Conservation (phyloP, 768 basidiomycete genomes). For the Macrolepiota albuminosa region DNA sequence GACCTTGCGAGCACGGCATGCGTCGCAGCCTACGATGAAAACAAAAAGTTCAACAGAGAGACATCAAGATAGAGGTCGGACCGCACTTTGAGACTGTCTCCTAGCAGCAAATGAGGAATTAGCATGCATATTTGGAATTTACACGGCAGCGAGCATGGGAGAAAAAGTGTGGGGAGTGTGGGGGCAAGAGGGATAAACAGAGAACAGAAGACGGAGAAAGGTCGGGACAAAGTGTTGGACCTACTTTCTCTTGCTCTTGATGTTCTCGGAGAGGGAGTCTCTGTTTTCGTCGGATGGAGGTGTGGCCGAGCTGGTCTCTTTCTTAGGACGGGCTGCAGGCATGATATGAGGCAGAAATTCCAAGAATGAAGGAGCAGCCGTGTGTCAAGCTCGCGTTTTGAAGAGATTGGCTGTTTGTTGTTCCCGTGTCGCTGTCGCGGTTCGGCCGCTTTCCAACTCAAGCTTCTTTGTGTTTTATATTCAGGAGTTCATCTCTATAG, state of each 20-base stretch:
- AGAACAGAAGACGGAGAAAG: conserved; percentile 48
- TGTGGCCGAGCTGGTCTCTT: conserved; percentile 56
- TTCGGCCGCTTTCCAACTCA: conserved; percentile 34
- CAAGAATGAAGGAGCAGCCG: conserved; percentile 21
- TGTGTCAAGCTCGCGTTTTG: conserved; percentile 27
- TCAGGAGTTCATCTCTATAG: conserved; percentile 28
- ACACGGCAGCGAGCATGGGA: conserved; percentile 27
- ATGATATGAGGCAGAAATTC: conserved; percentile 36
- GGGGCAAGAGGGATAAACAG: conserved; percentile 29
- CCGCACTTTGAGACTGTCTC: conserved; percentile 78
- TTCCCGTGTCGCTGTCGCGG: conserved; percentile 35
- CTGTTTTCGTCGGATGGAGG: conserved; percentile 64
- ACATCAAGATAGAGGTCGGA: neutral
- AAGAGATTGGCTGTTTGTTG: conserved; percentile 35
- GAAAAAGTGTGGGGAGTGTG: conserved; percentile 35
- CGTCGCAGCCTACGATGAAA: conserved; percentile 65
- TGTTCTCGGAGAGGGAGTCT: conserved; percentile 58
- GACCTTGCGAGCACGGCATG: conserved; percentile 83
- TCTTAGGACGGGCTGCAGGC: conserved; percentile 66
- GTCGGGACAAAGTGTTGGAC: conserved; percentile 43
- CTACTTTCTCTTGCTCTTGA: conserved; percentile 78
- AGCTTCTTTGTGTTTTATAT: conserved; percentile 36
- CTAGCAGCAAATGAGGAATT: conserved; percentile 32
- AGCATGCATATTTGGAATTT: conserved; percentile 25
- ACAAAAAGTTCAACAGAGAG: conserved; percentile 12